A percentile compares a stretch with the other conserved stretches of the same genome.
phyloP scores from a whole-genome alignment of 176 grass and related monocot species.

The Oryza brachyantha region DNA sequence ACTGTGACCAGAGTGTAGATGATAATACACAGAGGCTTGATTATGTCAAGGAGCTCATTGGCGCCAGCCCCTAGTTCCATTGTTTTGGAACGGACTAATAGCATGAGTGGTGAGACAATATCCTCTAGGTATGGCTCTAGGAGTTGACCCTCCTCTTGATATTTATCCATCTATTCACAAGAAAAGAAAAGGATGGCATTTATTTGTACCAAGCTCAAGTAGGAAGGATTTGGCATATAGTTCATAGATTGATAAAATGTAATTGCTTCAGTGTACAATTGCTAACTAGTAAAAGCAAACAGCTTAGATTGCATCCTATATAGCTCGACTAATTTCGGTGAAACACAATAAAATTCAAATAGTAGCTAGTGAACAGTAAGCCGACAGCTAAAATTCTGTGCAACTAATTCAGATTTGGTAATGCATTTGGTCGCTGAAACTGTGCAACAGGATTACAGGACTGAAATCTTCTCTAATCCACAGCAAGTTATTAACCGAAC shows the following conservation, averaged over 20 bases:
- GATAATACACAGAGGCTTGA: conserved; percentile 90
- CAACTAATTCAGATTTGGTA: conserved; percentile 10
- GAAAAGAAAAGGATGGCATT: not conserved
- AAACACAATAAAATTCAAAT: not conserved
- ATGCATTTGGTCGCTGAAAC: not conserved
- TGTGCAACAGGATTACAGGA: no score
- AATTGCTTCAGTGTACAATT: not conserved
- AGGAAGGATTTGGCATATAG: conserved; percentile 18
- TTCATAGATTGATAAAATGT: conserved; percentile 9
- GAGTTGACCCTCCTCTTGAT: conserved; percentile 96
- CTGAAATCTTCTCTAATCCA: not conserved
- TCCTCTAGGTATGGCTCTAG: conserved; percentile 86
- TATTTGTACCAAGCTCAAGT: conserved; percentile 11
- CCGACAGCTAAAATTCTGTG: not conserved
- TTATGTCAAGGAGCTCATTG: conserved; percentile 55
- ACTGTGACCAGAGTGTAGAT: conserved; percentile 88
- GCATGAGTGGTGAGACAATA: conserved; percentile 80
- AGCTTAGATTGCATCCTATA: conserved; percentile 5
- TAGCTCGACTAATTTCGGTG: not conserved
- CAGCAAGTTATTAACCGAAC: not conserved
- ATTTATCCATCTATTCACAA: conserved; percentile 83
- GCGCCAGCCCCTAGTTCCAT: conserved; percentile 47
- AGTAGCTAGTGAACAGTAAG: not conserved
- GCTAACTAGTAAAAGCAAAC: not conserved
- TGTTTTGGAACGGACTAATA: conserved; percentile 59